These are phyloP conservation scores for Zasmidium citrigriseum DNA, from an alignment of 2,329 filamentous ascomycete genomes.

Conservation along the genomic window DNA sequence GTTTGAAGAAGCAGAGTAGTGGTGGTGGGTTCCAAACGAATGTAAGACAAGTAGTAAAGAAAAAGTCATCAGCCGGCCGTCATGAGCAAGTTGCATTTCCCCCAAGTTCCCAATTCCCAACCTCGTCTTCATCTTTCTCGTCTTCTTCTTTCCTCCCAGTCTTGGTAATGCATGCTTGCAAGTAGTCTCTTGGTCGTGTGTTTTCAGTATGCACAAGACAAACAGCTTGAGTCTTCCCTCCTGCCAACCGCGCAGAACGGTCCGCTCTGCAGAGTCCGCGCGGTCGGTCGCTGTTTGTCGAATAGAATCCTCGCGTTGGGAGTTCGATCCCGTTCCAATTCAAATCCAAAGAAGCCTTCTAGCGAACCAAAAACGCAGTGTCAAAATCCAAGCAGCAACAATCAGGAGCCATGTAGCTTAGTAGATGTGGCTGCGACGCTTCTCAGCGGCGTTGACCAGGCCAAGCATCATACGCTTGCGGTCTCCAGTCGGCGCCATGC, in stretches of 20 bases:
- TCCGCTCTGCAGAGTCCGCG: not conserved
- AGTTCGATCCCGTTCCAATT: not conserved
- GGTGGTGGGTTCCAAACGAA: not conserved
- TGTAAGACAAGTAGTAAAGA: not conserved
- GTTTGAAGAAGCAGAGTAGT: not conserved
- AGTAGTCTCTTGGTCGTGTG: not conserved
- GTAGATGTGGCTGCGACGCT: slow-evolving; percentile 74
- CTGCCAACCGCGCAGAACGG: not conserved
- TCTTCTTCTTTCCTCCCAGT: not conserved
- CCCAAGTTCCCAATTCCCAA: no score
- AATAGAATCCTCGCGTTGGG: not conserved
- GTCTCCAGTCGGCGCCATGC: slow-evolving; percentile 71
- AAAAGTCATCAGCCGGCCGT: slow-evolving; percentile 8
- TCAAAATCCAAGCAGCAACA: slow-evolving; percentile 1
- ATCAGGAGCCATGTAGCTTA: slow-evolving; percentile 30
- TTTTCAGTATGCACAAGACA: not conserved
- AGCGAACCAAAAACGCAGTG: slow-evolving; percentile 3
- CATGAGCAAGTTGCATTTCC: slow-evolving; percentile 5
- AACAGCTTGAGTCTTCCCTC: no score
- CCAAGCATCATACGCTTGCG: slow-evolving; percentile 86
- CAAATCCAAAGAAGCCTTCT: slow-evolving; percentile 5
- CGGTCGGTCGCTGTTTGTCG: not conserved
- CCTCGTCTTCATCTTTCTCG: not conserved
- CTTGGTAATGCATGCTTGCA: not conserved
- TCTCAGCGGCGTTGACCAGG: slow-evolving; percentile 83